Conservation (phyloP, 2,329 filamentous ascomycete species). For the Zasmidium cellare region DNA sequence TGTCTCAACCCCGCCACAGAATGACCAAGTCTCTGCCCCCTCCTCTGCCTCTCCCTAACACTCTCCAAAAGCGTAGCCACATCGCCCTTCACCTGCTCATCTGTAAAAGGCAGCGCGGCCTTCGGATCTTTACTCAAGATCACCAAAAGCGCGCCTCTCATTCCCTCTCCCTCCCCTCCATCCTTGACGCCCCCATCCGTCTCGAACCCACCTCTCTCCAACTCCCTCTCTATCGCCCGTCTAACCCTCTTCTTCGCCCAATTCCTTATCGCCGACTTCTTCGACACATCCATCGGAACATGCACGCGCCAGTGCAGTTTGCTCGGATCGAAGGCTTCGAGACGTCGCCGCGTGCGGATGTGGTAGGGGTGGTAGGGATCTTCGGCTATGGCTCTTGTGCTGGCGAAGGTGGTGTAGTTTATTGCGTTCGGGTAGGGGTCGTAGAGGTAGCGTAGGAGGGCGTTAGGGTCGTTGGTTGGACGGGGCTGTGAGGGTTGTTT, state of each 20-base stretch:
- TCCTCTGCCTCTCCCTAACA: conserved; percentile 5
- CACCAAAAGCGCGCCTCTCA: conserved; percentile 21
- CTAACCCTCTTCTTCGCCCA: conserved; percentile 46
- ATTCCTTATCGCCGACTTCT: conserved; percentile 50
- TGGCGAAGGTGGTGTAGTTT: conserved; percentile 28
- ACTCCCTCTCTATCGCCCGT: conserved; percentile 45
- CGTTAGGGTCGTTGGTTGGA: background rate
- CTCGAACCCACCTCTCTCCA: conserved; percentile 50
- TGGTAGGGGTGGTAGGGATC: conserved; percentile 32
- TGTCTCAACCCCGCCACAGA: too few relatives aligned
- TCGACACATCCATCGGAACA: conserved; percentile 29
- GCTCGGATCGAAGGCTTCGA: conserved; percentile 31
- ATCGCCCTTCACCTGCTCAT: conserved; percentile 16
- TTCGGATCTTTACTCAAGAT: conserved; percentile 17
- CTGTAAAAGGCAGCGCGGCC: conserved; percentile 20
- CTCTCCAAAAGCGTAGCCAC: conserved; percentile 9
- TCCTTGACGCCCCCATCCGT: conserved; percentile 26
- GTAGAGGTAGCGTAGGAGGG: conserved; percentile 22
- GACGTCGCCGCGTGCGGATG: conserved; percentile 33
- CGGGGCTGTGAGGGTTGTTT: too few relatives aligned
- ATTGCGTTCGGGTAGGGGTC: conserved; percentile 24
- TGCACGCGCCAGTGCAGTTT: conserved; percentile 50
- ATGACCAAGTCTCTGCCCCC: background rate
- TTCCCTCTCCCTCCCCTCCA: background rate
- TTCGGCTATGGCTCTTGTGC: conserved; percentile 21